Base-by-base conservation (phyloP, 1,284 basidiomycete genomes). In the Quambalaria eucalypti region DNA sequence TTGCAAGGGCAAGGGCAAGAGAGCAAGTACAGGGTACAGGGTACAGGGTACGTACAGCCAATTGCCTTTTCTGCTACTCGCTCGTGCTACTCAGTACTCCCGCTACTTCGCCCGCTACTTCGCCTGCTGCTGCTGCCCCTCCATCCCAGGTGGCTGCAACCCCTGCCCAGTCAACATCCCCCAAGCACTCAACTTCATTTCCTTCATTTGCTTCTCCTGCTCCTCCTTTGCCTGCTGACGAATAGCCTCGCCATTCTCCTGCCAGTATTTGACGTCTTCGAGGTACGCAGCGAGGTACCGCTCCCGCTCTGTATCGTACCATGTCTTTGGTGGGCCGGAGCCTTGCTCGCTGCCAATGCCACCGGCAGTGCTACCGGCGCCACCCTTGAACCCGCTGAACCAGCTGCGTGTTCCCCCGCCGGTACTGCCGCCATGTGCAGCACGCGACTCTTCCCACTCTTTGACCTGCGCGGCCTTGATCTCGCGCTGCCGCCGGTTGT, bases 211-310 rank as follows among this genome's bases (percentile, higher is more conserved):
- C 51, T 84, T 82, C 72, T 89, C 82, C 73, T 85, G 85, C 68
- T 96, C 90, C 62, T 88, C 86, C 71, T 89, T 84, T 65, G 89
- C 78, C 68, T 85, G 71, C 71, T 82, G 81, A 76, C 90, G 86
- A 65, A 97, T 84, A 62, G 87, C 83, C 46, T 82, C 87, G 69
- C 85, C 86, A 77, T 97, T 86, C 51, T 87, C 81, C 39, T 79
- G 79, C 73, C 93, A 85, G 77, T 90, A 95, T 62, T 87, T 86
- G 72, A 88, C 87, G 75, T 97, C 92, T 61, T 90, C 86, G 60
- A 81, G 78, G 77, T 95, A 97, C 51, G 84, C 82, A 56, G 80
- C 78, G 74, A 96, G 90, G 6, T 89, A 90, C 68, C 93, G 86
- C 39, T 82, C 81, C 9, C 93, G 86, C 76, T 92, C 91, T 69